phyloP scores from a whole-genome alignment of 768 basidiomycete genomes.

The Lanmaoa pseudosensibilis region DNA sequence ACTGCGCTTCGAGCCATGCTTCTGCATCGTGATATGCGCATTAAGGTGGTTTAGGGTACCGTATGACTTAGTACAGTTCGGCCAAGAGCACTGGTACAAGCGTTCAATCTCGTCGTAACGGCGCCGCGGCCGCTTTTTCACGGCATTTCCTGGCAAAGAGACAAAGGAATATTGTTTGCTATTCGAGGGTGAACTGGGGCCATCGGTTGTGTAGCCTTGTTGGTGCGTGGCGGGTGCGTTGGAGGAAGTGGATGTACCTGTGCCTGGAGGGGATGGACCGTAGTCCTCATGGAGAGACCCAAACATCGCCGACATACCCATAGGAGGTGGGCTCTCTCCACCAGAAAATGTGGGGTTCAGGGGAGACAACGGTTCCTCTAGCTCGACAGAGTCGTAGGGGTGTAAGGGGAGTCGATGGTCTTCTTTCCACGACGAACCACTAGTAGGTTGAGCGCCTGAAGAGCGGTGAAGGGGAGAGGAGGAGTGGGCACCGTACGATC shows the following conservation, averaged over 20 bases:
- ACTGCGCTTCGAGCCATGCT: conserved; percentile 87
- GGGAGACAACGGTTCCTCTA: conserved; percentile 55
- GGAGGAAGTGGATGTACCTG: conserved; percentile 59
- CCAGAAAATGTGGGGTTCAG: conserved; percentile 53
- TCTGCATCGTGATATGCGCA: conserved; percentile 98
- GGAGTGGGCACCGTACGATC: conserved; percentile 39
- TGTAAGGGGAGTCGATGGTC: conserved; percentile 33
- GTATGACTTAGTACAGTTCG: conserved; percentile 77
- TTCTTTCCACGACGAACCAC: conserved; percentile 35
- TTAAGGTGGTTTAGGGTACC: conserved; percentile 97
- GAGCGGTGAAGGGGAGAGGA: conserved; percentile 49
- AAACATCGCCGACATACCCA: conserved; percentile 40
- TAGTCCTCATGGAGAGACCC: conserved; percentile 50
- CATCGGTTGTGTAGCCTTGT: conserved; percentile 16
- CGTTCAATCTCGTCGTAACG: conserved; percentile 96
- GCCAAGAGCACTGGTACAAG: conserved; percentile 84
- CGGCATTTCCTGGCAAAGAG: conserved; percentile 73
- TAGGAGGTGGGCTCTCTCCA: conserved; percentile 36
- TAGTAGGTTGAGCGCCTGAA: conserved; percentile 43
- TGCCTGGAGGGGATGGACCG: conserved; percentile 61
- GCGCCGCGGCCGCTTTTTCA: conserved; percentile 81
- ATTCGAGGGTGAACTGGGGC: conserved; percentile 39
- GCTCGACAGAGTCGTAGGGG: conserved; percentile 34
- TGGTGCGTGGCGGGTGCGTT: conserved; percentile 35
- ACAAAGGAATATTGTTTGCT: conserved; percentile 83